phyloP scores from a whole-genome alignment of 2,329 filamentous ascomycete genomes.

The Botrytis medusae region DNA sequence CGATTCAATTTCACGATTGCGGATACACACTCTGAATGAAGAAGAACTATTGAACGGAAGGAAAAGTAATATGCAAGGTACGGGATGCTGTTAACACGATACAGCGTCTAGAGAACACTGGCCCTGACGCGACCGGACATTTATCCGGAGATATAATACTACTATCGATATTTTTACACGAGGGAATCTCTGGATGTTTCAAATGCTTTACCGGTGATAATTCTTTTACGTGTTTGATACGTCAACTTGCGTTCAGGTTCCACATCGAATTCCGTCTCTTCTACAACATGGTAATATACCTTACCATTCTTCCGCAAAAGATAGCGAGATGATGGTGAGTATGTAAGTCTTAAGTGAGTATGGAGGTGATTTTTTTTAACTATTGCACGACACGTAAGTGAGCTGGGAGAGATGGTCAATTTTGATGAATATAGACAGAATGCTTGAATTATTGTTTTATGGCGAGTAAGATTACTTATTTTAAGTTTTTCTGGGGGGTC shows the following conservation, averaged over 20 bases:
- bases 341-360: not conserved
- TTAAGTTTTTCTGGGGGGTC: fast-evolving
- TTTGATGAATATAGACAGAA: not conserved
- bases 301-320: not conserved
- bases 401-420: not conserved
- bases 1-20: fast-evolving
- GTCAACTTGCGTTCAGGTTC: not conserved
- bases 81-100: fast-evolving
- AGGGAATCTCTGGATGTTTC: fast-evolving
- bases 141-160: not conserved
- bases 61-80: not conserved
- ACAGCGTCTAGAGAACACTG: not conserved
- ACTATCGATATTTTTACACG: not conserved
- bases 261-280: fast-evolving
- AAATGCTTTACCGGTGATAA: not conserved
- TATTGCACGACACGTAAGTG: fast-evolving
- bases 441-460: not conserved
- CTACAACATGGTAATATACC: not conserved
- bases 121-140: not conserved
- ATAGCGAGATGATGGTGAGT: not conserved
- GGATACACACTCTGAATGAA: too few relatives aligned
- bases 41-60: too few relatives aligned
- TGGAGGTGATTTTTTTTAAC: fast-evolving
- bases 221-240: fast-evolving
- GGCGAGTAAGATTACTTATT: too few relatives aligned